phyloP scores from a whole-genome alignment of 1,139 yeast species.

The Scheffersomyces quercinus region DNA sequence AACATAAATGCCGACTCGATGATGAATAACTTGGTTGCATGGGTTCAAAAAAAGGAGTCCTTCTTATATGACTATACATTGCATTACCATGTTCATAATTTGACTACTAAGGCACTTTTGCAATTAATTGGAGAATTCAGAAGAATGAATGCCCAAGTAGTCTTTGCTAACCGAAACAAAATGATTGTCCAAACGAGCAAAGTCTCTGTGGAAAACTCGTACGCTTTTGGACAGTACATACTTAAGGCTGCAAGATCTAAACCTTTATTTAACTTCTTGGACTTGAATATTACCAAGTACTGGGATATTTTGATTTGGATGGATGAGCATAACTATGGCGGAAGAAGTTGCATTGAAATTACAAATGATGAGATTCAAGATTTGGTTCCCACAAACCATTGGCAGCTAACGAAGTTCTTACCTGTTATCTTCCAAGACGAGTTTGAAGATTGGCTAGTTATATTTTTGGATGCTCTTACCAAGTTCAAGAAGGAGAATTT shows the following conservation, averaged over 20 bases:
- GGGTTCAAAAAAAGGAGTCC: conserved; percentile 83
- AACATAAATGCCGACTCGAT: conserved; percentile 78
- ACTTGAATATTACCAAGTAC: conserved; percentile 68
- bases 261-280: conserved; percentile 82
- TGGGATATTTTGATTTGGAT: conserved; percentile 96
- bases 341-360: conserved; percentile 68
- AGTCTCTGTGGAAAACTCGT: conserved; percentile 79
- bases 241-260: conserved; percentile 77
- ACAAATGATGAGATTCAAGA: conserved; percentile 57
- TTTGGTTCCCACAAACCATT: conserved; percentile 61
- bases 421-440: conserved; percentile 79
- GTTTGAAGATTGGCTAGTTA: conserved; percentile 83
- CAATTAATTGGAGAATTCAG: conserved; percentile 82
- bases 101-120: conserved; percentile 79
- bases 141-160: conserved; percentile 72
- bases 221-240: conserved; percentile 89
- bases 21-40: conserved; percentile 78
- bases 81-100: conserved; percentile 84
- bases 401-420: conserved; percentile 79
- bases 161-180: conserved; percentile 80
- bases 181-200: conserved; percentile 75
- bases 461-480: conserved; percentile 71
- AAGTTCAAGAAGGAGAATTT: conserved; percentile 51
- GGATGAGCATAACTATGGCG: conserved; percentile 89
- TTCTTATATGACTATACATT: conserved; percentile 74